Evolutionary conservation across 2,329 filamentous ascomycete species (phyloP).

Genomic region (Samsoniella hepiali): DNA sequence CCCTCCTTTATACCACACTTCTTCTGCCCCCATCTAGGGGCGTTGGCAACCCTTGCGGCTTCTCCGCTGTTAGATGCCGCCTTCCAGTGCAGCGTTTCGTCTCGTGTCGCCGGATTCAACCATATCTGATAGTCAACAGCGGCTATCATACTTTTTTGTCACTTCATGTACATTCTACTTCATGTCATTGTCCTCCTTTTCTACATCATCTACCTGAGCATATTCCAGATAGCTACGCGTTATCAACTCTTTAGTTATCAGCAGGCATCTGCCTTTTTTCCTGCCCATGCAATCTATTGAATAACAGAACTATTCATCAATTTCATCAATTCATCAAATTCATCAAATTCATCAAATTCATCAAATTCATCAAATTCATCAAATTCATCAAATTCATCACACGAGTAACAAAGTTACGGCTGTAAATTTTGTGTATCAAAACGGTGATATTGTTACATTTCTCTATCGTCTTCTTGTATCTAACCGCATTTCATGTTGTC

Average conservation of each 20-base stretch:
- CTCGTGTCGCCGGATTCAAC: not conserved
- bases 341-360: not conserved
- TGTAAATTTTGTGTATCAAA: not conserved
- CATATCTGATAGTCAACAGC: not conserved
- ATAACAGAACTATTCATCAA: not conserved
- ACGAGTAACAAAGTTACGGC: not conserved
- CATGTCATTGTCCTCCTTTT: not conserved
- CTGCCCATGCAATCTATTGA: constrained; percentile 5
- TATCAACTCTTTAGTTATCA: not conserved
- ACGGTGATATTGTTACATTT: constrained; percentile 18
- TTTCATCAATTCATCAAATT: not conserved
- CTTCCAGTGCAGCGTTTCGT: not conserved
- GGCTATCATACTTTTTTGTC: not conserved
- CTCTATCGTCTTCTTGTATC: constrained; percentile 6
- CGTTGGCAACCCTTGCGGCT: not conserved
- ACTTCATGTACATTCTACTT: constrained; percentile 10
- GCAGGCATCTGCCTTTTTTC: not conserved
- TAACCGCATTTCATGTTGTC: constrained; percentile 6
- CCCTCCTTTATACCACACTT: constrained; percentile 6
- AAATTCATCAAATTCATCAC: not conserved
- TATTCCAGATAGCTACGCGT: not conserved
- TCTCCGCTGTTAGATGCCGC: not conserved
- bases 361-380: not conserved
- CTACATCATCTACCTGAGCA: not conserved
- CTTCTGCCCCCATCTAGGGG: not conserved